Evolutionary conservation across 148 eudicot species (phyloP).

Genomic region (Rhododendron simsii): DNA sequence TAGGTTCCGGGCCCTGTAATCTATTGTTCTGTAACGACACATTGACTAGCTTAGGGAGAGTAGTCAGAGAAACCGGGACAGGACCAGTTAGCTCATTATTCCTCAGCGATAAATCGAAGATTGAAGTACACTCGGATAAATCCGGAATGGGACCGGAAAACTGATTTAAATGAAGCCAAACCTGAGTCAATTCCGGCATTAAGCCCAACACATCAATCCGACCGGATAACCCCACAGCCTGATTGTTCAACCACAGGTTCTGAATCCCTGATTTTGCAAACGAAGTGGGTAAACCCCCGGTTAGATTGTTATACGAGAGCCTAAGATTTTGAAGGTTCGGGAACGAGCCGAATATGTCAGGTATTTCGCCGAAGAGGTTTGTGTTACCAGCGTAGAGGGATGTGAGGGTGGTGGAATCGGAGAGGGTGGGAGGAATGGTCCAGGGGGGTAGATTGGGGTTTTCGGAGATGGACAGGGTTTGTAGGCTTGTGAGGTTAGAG

Average conservation of each 20-base stretch:
- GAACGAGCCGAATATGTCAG: slow-evolving; percentile 48
- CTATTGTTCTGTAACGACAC: slow-evolving; percentile 53
- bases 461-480: slow-evolving; percentile 26
- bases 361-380: slow-evolving; percentile 38
- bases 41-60: slow-evolving; percentile 37
- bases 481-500: slow-evolving; percentile 41
- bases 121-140: slow-evolving; percentile 24
- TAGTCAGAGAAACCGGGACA: slow-evolving; percentile 39
- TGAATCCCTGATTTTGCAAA: slow-evolving; percentile 33
- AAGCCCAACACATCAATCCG: slow-evolving; percentile 29
- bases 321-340: slow-evolving; percentile 34
- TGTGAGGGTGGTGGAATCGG: slow-evolving; percentile 25
- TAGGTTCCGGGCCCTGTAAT: too few relatives aligned
- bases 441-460: slow-evolving; percentile 42
- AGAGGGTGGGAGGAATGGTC: slow-evolving; percentile 40
- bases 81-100: slow-evolving; percentile 54
- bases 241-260: slow-evolving; percentile 52
- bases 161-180: slow-evolving; percentile 47
- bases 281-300: slow-evolving; percentile 41
- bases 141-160: slow-evolving; percentile 63
- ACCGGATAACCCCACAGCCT: slow-evolving; percentile 32
- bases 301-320: slow-evolving; percentile 48
- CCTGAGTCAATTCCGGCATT: slow-evolving; percentile 22
- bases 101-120: slow-evolving; percentile 51
- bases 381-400: slow-evolving; percentile 35